Evolutionary conservation across 371 early-diverging fungal genomes (phyloP), one percentile per base, ranked within the genome.

Genomic region (Mucor piriformis): DNA sequence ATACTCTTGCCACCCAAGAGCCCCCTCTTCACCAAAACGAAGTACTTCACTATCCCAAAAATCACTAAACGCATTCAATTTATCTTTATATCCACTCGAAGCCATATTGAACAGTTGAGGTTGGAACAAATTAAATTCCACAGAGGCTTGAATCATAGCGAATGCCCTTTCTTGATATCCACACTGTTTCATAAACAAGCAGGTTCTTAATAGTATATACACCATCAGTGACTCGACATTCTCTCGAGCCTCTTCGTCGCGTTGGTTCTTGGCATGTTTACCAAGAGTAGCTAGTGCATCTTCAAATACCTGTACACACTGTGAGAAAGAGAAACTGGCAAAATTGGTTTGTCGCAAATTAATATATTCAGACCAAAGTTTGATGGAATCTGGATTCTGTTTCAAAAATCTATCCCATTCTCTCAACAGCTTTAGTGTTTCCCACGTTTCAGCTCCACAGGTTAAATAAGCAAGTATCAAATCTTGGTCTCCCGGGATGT

Each of bases 1-100:
- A 42, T 61, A 77, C 21, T 67, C 67, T 18, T 52, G 47, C 88
- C 88, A 88, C 1, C 88, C 89, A 59, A 65, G 73, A 0, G 87
- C 88, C 32, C 83, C 91, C 59, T 75, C 67, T 64, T 94, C 94
- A 4, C 92, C 93, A 72, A 92, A 88, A 5, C 92, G 73, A 20
- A 88, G 80, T 15, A 79, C 71, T 68, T 90, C 93, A 43, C 79
- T 83, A 50, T 91, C 92, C 93, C 93, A 94, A 71, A 88, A 94
- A 11, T 74, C 75, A 37, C 80, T 84, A 52, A 94, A 86, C 43
- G 79, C 73, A 2, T 73, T 70, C 8, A 90, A 13, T 60, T 85
- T 77, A 21, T 85, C 70, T 3, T 74, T 66, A 61, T 79, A 81
- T 12, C 73, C 47, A 12, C 51, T 50, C 13, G 34, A 13, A 3